phyloP scores from a whole-genome alignment of 768 basidiomycete species.

The Rubroboletus satanas region DNA sequence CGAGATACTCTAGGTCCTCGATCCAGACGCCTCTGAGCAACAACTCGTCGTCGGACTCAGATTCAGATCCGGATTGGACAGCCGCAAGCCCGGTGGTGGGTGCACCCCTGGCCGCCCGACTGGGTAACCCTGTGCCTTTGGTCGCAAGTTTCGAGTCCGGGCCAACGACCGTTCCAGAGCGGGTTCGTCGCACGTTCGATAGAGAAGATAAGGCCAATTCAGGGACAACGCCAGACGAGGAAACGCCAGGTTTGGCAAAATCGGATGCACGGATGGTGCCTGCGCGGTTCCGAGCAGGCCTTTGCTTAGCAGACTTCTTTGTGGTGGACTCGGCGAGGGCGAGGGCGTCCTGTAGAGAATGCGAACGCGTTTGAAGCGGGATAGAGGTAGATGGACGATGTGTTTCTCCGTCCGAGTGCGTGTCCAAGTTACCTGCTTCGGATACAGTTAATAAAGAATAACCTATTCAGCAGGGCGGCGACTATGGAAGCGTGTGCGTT shows the following conservation, averaged over 20 bases:
- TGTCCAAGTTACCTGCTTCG: conserved; percentile 12
- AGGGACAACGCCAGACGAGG: conserved; percentile 3
- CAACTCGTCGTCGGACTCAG: conserved; percentile 26
- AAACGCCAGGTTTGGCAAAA: conserved; percentile 21
- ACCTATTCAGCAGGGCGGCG: not conserved
- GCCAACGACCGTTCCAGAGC: conserved; percentile 47
- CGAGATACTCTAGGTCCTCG: conserved; percentile 24
- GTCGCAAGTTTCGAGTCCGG: conserved; percentile 23
- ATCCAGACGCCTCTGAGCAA: conserved; percentile 18
- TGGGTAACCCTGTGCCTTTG: not conserved
- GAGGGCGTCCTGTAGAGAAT: conserved; percentile 20
- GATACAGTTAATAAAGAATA: conserved; percentile 7
- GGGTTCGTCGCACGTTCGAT: conserved; percentile 37
- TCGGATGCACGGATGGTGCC: conserved; percentile 53
- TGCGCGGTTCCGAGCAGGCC: conserved; percentile 37
- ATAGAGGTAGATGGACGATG: not conserved
- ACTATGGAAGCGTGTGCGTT: not conserved
- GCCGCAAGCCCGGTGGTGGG: not conserved
- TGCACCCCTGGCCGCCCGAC: not conserved
- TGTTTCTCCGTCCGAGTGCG: conserved; percentile 8
- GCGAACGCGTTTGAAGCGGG: conserved; percentile 13
- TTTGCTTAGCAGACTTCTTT: conserved; percentile 12
- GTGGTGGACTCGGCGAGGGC: not conserved
- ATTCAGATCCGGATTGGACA: conserved; percentile 4
- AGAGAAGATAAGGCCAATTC: not conserved